These are phyloP conservation scores for Aspergillus sp. DNA, from an alignment of 2,329 filamentous ascomycete genomes.

Conservation along the genomic window DNA sequence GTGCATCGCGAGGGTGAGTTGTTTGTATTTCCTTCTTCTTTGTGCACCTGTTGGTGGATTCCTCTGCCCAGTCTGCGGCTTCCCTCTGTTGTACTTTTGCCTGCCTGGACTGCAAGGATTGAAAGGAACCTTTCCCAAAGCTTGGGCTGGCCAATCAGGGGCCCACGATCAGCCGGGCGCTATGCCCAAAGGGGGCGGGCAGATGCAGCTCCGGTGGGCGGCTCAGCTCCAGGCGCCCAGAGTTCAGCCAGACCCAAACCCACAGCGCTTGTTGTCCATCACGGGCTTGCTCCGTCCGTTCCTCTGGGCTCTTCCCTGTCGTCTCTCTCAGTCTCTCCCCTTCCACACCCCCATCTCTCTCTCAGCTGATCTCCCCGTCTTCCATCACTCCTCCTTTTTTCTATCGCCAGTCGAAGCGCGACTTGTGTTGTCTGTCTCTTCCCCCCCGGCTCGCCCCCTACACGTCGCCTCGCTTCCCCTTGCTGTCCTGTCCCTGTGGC, in stretches of 20 bases:
- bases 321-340: neutral
- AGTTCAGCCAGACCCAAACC: neutral
- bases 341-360: neutral
- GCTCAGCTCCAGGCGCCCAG: conserved; percentile 26
- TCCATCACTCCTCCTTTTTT: neutral
- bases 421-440: conserved; percentile 3
- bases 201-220: conserved; percentile 30
- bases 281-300: neutral
- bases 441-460: conserved; percentile 10
- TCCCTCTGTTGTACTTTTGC: conserved; percentile 12
- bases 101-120: conserved; percentile 14
- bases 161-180: neutral
- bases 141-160: conserved; percentile 21
- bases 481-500: neutral
- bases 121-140: conserved; percentile 17
- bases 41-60: too few species aligned
- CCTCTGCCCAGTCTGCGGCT: too few species aligned
- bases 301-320: neutral
- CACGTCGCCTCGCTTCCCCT: conserved; percentile 6
- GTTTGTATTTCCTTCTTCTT: neutral
- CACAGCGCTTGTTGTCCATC: conserved; percentile 14
- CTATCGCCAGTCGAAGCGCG: neutral
- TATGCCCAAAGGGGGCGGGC: too few species aligned
- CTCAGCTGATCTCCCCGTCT: conserved; percentile 14
- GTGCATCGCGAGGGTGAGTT: conserved; percentile 30